Percentiles rank a stretch among this genome's conserved stretches.
These are phyloP conservation scores for Hepatocystis sp. DNA, from an alignment of 169 alveolate genomes.

Conservation along the genomic window DNA sequence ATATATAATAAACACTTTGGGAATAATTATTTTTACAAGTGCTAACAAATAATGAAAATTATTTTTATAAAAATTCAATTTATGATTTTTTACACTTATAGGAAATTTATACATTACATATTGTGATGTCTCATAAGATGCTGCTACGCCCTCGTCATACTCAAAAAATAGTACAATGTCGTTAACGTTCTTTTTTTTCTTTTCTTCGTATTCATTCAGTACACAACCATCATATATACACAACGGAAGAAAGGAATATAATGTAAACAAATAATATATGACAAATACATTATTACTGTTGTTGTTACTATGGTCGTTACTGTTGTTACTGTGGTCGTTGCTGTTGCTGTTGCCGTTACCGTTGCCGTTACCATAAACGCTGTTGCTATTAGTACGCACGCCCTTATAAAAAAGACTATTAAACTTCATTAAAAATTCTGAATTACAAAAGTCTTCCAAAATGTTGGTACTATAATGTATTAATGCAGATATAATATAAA, in stretches of 20 bases:
- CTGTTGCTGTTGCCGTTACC: not conserved
- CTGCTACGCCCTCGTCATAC: not conserved
- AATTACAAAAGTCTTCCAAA: conserved; percentile 50
- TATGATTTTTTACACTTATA: conserved; percentile 57
- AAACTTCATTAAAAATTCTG: conserved; percentile 41
- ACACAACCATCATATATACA: conserved; percentile 41
- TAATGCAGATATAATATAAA: conserved; percentile 62
- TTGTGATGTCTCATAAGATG: not conserved
- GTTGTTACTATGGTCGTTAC: not conserved
- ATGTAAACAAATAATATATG: conserved; percentile 53
- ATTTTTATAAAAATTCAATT: conserved; percentile 41
- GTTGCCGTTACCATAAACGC: not conserved
- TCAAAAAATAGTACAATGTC: not conserved
- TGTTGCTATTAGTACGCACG: not conserved
- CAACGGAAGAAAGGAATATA: conserved; percentile 67
- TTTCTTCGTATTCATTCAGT: conserved; percentile 46
- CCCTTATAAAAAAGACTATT: conserved; percentile 1
- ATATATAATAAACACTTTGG: conserved; percentile 36
- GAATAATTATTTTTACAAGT: conserved; percentile 58
- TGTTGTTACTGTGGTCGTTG: not conserved
- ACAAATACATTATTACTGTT: conserved; percentile 47
- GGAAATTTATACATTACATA: conserved; percentile 36
- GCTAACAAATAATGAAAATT: conserved; percentile 31
- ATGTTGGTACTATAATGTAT: conserved; percentile 63
- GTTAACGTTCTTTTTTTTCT: not conserved